Evolutionary conservation across 768 basidiomycete genomes (phyloP), one percentile per base, ranked within the genome.

Genomic region (Suillus sp.): DNA sequence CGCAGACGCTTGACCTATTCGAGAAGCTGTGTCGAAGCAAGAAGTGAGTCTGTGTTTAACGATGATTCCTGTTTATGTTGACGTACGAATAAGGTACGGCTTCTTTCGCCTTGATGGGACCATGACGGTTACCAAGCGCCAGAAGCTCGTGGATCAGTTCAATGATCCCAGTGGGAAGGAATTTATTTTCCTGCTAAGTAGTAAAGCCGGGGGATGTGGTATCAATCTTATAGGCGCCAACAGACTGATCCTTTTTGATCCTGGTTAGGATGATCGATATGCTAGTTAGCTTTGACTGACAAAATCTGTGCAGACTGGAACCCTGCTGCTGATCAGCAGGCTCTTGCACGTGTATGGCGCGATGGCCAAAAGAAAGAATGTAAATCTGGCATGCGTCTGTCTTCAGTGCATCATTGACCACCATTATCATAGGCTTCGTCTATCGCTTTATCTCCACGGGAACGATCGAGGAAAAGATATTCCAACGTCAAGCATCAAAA

Each of bases 351-450:
- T 74, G 96, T 99, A 10, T 99, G 96, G 96, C 92, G 96, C 78
- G 96, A 99, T 71, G 96, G 96, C 0, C 96, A 99, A 76, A 99
- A 97, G 86, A 99, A 99, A 85, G 96, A 97, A 78, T 99, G 96
- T 95, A 71, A 60, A 91, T 72, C 27, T 20, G 13, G 35, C 16
- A 35, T 16, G 22, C 38, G 42, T 60, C 13, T 58, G 48, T 50
- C 47, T 40, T 20, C 40, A 45, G 16, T 32, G 25, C 22, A 20
- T 40, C 37, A 7, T 20, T 57, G 27, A 57, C 27, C 18, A 57
- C 45, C 16, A 25, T 48, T 18, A 47, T 18, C 27, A 4, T 57
- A 96, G 94, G 95, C 71, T 99, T 99, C 68, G 96, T 99, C 4
- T 99, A 99, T 75, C 93, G 96, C 27, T 99, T 99, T 77, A 96